A percentile compares a stretch with the other conserved stretches of the same genome.
Evolutionary conservation across 1,139 yeast species (phyloP).

Genomic region (Diutina neorugosa): DNA sequence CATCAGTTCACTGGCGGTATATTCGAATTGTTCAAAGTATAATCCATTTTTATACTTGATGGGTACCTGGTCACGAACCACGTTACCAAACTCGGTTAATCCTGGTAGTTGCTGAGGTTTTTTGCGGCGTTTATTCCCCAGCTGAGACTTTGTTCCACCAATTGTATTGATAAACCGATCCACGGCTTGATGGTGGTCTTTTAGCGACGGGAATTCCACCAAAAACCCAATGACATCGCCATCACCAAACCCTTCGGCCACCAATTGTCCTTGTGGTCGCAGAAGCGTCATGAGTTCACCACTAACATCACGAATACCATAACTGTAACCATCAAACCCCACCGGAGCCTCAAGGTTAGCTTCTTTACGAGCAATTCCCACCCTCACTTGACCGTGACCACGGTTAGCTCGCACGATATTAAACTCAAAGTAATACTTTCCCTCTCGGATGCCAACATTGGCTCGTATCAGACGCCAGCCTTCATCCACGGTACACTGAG

Average conservation of each 20-base stretch:
- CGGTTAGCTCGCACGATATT: slow-evolving; percentile 38
- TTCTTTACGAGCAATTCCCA: slow-evolving; percentile 77
- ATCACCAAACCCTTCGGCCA: slow-evolving; percentile 35
- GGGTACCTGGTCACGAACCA: slow-evolving; percentile 77
- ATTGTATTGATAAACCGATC: neutral
- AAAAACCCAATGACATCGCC: slow-evolving; percentile 83
- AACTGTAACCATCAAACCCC: slow-evolving; percentile 90
- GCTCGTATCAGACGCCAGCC: slow-evolving; percentile 83
- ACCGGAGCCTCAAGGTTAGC: slow-evolving; percentile 91
- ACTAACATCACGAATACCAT: slow-evolving; percentile 74
- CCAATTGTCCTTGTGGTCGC: slow-evolving; percentile 47
- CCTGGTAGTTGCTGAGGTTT: slow-evolving; percentile 10
- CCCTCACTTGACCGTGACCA: slow-evolving; percentile 48
- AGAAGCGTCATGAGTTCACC: slow-evolving; percentile 74
- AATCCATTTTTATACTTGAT: slow-evolving; percentile 68
- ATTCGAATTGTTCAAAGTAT: slow-evolving; percentile 81
- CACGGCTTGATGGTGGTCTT: slow-evolving; percentile 21
- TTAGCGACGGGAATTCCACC: slow-evolving; percentile 51
- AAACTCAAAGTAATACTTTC: slow-evolving; percentile 72
- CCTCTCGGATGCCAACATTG: slow-evolving; percentile 68
- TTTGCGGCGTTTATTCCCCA: slow-evolving; percentile 9
- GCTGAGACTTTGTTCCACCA: slow-evolving; percentile 6
- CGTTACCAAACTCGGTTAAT: slow-evolving; percentile 18
- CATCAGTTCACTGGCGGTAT: slow-evolving; percentile 64
- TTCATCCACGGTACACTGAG: slow-evolving; percentile 37